Base-by-base conservation (phyloP, 2,329 filamentous ascomycete species). In the Aspergillus sojae region DNA sequence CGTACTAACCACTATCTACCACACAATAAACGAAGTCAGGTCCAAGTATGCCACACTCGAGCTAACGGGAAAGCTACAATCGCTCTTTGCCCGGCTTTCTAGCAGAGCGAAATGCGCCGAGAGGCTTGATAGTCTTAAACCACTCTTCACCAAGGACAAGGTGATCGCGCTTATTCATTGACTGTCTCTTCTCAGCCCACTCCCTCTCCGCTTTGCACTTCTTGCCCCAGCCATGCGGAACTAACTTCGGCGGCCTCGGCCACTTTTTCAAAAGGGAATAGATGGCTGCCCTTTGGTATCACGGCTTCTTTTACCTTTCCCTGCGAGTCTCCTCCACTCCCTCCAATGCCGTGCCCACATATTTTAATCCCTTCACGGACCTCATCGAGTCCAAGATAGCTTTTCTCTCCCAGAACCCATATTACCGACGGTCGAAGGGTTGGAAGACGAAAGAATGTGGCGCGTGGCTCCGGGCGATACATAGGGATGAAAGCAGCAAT, bases 241-340 rank as follows among this genome's bases (percentile, higher is more conserved):
- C 61, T 54, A 6, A 23, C 2, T 19, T 58, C 46, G 6, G 46
- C 56, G 5, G 36, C 28, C 28, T 45, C 26, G 12, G 32, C n/a
- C 32, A 62, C 56, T 2, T 34, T 36, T 34, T 62, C 43, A 32
- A 62, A 58, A 3, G 56, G 61, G 21, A 62, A 28, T 23, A 62
- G 30, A 48, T 62, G 61, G 5, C 61, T 50, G 23, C 21, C 32
- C 3, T 50, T 39, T 4, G 39, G 28, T 34, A 74, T 64, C 14
- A 65, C 57, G 2, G 69, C 62, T 34, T 70, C 67, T 48, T 67
- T 61, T 1, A 74, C 73, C 2, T 68, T 58, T 12, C 70, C 71
- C 14, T 83, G 82, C 36, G 26, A 90, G 88, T 1, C 91, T 89
- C 68, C 70, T 32, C 70, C 72, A 66, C 73, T 60, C 64, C 78